Evolutionary conservation across 768 basidiomycete species (phyloP).

Genomic region (Mycena alexandri): DNA sequence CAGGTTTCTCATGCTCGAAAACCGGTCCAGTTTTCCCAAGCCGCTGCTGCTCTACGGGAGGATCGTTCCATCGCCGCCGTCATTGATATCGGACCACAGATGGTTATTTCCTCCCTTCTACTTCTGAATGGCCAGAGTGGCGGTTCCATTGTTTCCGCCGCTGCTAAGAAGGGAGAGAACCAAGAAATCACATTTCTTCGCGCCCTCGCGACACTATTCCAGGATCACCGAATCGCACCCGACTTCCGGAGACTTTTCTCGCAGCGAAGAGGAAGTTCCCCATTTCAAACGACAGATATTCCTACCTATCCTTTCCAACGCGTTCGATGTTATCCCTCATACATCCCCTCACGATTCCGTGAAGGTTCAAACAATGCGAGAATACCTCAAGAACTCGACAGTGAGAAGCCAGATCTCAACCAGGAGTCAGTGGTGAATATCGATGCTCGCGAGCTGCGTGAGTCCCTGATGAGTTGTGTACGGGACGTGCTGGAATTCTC

Average conservation of each 20-base stretch:
- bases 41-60: constrained; percentile 10
- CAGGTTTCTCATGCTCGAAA: constrained; percentile 28
- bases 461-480: not conserved
- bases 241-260: constrained; percentile 26
- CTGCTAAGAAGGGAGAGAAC: constrained; percentile 8
- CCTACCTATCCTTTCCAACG: constrained; percentile 35
- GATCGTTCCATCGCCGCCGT: constrained; percentile 1
- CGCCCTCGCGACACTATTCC: constrained; percentile 23
- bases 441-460: not conserved
- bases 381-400: not conserved
- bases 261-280: not conserved
- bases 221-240: constrained; percentile 7
- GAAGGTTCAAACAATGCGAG: not conserved
- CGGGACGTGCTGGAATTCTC: not conserved
- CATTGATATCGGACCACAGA: constrained; percentile 33
- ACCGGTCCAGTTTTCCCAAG: constrained; percentile 28
- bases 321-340: constrained; percentile 27
- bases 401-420: not conserved
- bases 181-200: constrained; percentile 23
- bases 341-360: constrained; percentile 15
- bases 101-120: constrained; percentile 25
- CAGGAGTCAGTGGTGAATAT: not conserved
- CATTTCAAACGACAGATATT: constrained; percentile 7
- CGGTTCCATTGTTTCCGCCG: constrained; percentile 7
- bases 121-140: constrained; percentile 19